A percentile compares a stretch with the other conserved stretches of the same genome.
Conservation (phyloP, 2,329 filamentous ascomycete species). For the Fusarium sp. region DNA sequence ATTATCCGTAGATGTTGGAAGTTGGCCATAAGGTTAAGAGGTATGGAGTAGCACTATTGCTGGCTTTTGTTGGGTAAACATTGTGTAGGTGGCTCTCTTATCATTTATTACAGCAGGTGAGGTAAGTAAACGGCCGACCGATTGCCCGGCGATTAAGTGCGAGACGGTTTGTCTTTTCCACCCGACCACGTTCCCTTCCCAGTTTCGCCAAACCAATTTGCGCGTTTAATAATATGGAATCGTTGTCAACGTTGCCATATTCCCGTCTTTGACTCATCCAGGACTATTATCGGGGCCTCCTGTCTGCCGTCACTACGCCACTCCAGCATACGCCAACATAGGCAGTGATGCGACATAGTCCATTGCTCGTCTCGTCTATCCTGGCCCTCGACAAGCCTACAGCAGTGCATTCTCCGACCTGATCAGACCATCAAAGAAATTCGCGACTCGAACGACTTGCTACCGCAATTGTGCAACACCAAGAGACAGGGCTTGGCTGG, state of each 20-base stretch:
- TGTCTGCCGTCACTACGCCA: not conserved
- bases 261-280: slow-evolving; percentile 1
- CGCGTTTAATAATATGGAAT: slow-evolving; percentile 29
- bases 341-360: slow-evolving; percentile 26
- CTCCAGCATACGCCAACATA: not conserved
- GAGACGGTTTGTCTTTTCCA: slow-evolving; percentile 15
- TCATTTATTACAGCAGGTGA: slow-evolving; percentile 30
- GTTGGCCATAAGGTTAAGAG: slow-evolving; percentile 27
- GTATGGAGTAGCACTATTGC: slow-evolving; percentile 28
- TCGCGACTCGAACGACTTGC: not conserved
- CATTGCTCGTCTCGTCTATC: slow-evolving; percentile 6
- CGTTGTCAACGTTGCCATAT: not conserved
- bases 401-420: slow-evolving; percentile 13
- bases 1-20: slow-evolving; percentile 20
- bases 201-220: slow-evolving; percentile 11
- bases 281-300: not conserved
- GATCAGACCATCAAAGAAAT: slow-evolving; percentile 13
- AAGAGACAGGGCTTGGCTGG: slow-evolving; percentile 25
- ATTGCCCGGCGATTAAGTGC: slow-evolving; percentile 15
- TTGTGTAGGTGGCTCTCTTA: slow-evolving; percentile 32
- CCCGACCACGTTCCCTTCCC: slow-evolving; percentile 15
- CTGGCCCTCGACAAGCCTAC: slow-evolving; percentile 12
- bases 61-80: slow-evolving; percentile 30
- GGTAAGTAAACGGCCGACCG: slow-evolving; percentile 24
- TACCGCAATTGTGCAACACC: slow-evolving; percentile 18